Percentiles rank a stretch among this genome's conserved stretches.
Conservation (phyloP, 2,329 filamentous ascomycete genomes). For the Tetracladium maxilliforme region DNA sequence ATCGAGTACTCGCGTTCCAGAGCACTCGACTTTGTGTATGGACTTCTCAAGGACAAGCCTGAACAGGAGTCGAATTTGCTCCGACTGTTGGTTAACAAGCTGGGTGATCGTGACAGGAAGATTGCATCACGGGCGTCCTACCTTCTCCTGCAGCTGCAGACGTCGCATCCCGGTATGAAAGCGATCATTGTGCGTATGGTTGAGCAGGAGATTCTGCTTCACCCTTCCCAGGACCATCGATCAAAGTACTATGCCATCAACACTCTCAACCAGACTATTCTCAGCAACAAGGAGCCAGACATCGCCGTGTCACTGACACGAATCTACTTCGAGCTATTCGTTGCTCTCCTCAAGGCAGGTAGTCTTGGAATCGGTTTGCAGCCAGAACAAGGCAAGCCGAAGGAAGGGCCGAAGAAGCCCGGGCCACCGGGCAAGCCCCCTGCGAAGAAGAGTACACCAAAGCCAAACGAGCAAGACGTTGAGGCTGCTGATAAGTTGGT, state of each 20-base stretch:
- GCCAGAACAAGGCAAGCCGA: too few relatives aligned
- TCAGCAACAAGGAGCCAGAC: conserved; percentile 70
- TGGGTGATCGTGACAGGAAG: conserved; percentile 90
- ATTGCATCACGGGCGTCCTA: conserved; percentile 90
- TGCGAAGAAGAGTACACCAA: conserved; percentile 18
- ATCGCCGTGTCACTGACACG: conserved; percentile 70
- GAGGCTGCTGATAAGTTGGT: conserved; percentile 74
- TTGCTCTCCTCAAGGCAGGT: conserved; percentile 57
- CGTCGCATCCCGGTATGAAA: conserved; percentile 88
- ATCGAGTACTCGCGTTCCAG: conserved; percentile 83
- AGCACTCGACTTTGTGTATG: conserved; percentile 82
- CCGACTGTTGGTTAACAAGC: conserved; percentile 84
- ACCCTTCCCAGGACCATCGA: conserved; percentile 73
- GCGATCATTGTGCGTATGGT: conserved; percentile 69
- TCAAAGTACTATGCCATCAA: conserved; percentile 95
- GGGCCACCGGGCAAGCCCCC: conserved; percentile 34
- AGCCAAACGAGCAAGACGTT: conserved; percentile 22
- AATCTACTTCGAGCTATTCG: conserved; percentile 87
- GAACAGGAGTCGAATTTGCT: conserved; percentile 94
- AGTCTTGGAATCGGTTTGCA: too few relatives aligned
- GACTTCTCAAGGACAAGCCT: conserved; percentile 84
- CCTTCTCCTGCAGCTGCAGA: conserved; percentile 80
- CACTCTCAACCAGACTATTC: conserved; percentile 89
- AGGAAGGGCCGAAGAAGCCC: conserved; percentile 30
- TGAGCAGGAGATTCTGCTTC: conserved; percentile 76